Evolutionary conservation across 768 basidiomycete species (phyloP).

Genomic region (Kwoniella sp.): DNA sequence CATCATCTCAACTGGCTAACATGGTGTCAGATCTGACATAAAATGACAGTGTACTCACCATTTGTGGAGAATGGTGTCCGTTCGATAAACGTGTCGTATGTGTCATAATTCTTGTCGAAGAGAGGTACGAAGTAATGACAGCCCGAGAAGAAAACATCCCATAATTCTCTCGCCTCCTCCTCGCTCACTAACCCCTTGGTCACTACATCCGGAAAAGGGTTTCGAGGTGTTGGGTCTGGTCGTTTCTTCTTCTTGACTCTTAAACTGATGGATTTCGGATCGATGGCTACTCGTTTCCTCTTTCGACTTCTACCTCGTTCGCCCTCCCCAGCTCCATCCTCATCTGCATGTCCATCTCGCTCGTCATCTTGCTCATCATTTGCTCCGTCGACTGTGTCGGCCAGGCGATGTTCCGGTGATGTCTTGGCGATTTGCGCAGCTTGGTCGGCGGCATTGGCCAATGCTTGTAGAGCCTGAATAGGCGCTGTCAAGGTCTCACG

Average conservation of each 20-base stretch:
- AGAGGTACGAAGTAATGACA: conserved; percentile 95
- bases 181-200: conserved; percentile 80
- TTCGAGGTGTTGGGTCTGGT: conserved; percentile 53
- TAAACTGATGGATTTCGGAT: conserved; percentile 68
- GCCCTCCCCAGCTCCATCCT: conserved; percentile 7
- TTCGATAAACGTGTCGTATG: conserved; percentile 86
- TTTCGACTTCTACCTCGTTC: conserved; percentile 66
- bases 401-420: conserved; percentile 10
- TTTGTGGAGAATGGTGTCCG: conserved; percentile 95
- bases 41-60: conserved; percentile 56
- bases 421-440: conserved; percentile 57
- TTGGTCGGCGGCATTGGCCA: conserved; percentile 93
- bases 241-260: conserved; percentile 51
- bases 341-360: conserved; percentile 1
- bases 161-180: conserved; percentile 82
- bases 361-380: conserved; percentile 12
- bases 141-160: conserved; percentile 95
- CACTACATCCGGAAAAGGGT: conserved; percentile 55
- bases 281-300: conserved; percentile 79
- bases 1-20: not conserved
- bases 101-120: conserved; percentile 90
- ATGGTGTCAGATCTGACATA: not conserved
- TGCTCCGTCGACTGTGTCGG: conserved; percentile 9
- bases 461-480: conserved; percentile 88
- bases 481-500: conserved; percentile 83